These are phyloP conservation scores for Petrea volubilis DNA, from an alignment of 257 asterid species.

Conservation along the genomic window DNA sequence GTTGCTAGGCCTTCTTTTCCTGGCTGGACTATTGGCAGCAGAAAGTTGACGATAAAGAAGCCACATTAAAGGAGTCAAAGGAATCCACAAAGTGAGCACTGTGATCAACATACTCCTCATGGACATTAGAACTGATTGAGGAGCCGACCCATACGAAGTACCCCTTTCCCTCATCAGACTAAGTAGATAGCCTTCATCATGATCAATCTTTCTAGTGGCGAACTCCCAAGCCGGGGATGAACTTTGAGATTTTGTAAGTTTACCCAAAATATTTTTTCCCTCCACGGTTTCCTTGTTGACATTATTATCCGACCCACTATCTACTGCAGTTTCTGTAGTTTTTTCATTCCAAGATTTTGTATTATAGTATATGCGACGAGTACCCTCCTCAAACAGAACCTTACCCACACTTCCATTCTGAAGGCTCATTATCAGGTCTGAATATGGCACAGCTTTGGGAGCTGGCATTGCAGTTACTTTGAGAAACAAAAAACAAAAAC, in stretches of 20 bases:
- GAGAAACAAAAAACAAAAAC: constrained; percentile 78
- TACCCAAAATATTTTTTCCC: constrained; percentile 27
- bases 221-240: constrained; percentile 72
- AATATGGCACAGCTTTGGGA: constrained; percentile 77
- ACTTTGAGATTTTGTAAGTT: constrained; percentile 34
- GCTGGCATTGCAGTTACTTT: constrained; percentile 67
- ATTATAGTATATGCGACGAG: constrained; percentile 75
- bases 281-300: constrained; percentile 18
- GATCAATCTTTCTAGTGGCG: constrained; percentile 86
- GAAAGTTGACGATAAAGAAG: constrained; percentile 84
- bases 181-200: constrained; percentile 85
- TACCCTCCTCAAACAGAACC: constrained; percentile 93
- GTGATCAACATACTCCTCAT: constrained; percentile 78
- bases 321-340: constrained; percentile 24
- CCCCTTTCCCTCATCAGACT: constrained; percentile 87
- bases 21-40: constrained; percentile 87
- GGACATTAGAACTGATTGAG: constrained; percentile 67
- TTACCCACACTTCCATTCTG: constrained; percentile 65
- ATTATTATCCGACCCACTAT: constrained; percentile 29
- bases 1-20: constrained; percentile 58
- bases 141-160: constrained; percentile 77
- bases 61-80: constrained; percentile 90
- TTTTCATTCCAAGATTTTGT: constrained; percentile 31
- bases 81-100: constrained; percentile 82
- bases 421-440: constrained; percentile 69